Base-by-base conservation (phyloP, 202 grass and related monocot genomes). In the Hordeum pubiflorum region DNA sequence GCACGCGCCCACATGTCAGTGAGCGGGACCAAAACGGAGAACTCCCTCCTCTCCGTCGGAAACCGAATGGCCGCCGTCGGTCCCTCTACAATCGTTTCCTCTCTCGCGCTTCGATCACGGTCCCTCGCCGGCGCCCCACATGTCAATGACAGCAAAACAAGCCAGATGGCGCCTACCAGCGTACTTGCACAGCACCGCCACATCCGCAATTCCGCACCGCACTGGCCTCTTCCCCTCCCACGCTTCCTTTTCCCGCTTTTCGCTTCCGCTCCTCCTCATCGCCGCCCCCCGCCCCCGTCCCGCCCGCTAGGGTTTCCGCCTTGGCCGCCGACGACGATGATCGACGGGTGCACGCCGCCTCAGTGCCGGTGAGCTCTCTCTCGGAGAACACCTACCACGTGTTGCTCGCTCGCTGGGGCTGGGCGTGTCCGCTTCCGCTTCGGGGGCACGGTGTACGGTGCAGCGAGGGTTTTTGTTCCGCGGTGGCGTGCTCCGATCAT, bases 241-340 rank as follows among this genome's bases (percentile, higher is more conserved):
- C 65, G 50, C 39, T 63, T 40, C 24, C 18, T 41, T 85, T 85
- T 85, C 76, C 67, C 83, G 64, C 82, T 84, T 73, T 56, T 26
- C 1, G 39, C 75, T 2, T 48, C 39, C 38, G 0, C 75, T 11
- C 37, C 68, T 23, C 26, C 81, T 40, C 33, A 38, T 69, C 63
- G 50, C 1, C 82, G n/a, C 64, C 3, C 69, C 21, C 43, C 41
- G n/a, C 37, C n/a, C 2, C 15, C 4, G 10, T 17, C 68, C 26
- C 40, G 55, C 4, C 67, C 32, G 33, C 67, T 85, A 85, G 83
- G 83, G 75, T 79, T 85, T 65, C 44, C 58, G 15, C 65, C 74
- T 38, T n/a, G 52, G n/a, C 52, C 6, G 29, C 57, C 33, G 58
- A 3, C 33, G 58, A 79, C 32, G 32, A 24, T 3, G 15, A 1